Evolutionary conservation across 2,329 filamentous ascomycete genomes (phyloP).

Genomic region (Exophiala lecanii-corni): DNA sequence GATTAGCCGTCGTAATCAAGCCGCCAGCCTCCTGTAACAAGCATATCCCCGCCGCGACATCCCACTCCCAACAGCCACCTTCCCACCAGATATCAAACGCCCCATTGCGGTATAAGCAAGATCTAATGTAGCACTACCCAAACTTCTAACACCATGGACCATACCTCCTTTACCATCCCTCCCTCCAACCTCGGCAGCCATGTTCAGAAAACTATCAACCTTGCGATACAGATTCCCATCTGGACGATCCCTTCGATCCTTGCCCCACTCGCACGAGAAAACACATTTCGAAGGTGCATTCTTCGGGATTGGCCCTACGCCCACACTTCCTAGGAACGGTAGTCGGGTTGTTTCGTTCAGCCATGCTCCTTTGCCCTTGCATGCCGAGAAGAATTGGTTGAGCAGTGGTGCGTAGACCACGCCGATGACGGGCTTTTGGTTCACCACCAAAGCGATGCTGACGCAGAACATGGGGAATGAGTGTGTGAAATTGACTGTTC

Average conservation of each 20-base stretch:
- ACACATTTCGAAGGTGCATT: slow-evolving; percentile 65
- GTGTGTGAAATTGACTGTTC: slow-evolving; percentile 77
- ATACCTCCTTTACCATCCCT: slow-evolving; percentile 66
- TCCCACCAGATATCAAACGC: slow-evolving; percentile 79
- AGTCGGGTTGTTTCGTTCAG: slow-evolving; percentile 60
- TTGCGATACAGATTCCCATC: slow-evolving; percentile 68
- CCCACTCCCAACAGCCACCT: slow-evolving; percentile 78
- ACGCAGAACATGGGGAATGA: slow-evolving; percentile 79
- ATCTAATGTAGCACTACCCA: slow-evolving; percentile 70
- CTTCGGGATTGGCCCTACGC: slow-evolving; percentile 57
- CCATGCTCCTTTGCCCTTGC: slow-evolving; percentile 63
- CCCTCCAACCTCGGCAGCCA: slow-evolving; percentile 63
- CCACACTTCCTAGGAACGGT: slow-evolving; percentile 52
- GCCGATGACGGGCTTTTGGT: slow-evolving; percentile 59
- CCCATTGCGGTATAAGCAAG: slow-evolving; percentile 72
- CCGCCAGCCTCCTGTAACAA: slow-evolving; percentile 71
- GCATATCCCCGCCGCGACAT: slow-evolving; percentile 70
- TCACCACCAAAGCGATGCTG: slow-evolving; percentile 64
- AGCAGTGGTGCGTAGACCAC: slow-evolving; percentile 69
- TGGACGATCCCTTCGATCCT: slow-evolving; percentile 62
- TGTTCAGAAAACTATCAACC: slow-evolving; percentile 69
- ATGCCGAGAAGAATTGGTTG: slow-evolving; percentile 64
- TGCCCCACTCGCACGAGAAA: slow-evolving; percentile 75
- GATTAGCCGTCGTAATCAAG: slow-evolving; percentile 68
- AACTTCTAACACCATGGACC: slow-evolving; percentile 70